Conservation (phyloP, 2,329 filamentous ascomycete genomes). For the Claviceps pazoutovae region DNA sequence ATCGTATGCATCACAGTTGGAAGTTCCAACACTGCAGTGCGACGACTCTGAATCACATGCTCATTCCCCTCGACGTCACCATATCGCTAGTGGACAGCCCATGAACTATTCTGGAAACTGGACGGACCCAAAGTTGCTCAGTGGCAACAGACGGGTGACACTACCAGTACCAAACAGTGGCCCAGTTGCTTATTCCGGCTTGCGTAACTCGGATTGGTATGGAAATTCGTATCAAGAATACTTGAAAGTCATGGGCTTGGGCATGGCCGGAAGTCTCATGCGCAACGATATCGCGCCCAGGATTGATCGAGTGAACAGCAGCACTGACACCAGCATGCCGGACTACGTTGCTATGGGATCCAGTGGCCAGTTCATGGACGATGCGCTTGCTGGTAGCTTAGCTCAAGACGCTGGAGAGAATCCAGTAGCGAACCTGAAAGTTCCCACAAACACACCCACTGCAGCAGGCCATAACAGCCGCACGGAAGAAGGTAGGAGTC, state of each 20-base stretch:
- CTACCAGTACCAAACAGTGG: slow-evolving; percentile 7
- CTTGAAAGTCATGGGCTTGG: slow-evolving; percentile 11
- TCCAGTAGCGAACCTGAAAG: slow-evolving; percentile 16
- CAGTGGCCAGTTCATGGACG: slow-evolving; percentile 6
- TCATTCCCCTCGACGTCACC: slow-evolving; percentile 42
- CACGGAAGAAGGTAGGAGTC: slow-evolving; percentile 10
- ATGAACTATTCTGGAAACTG: neutral
- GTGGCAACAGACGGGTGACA: slow-evolving; percentile 5
- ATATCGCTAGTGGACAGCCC: neutral
- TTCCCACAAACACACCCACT: slow-evolving; percentile 30
- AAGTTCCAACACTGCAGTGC: slow-evolving; percentile 24
- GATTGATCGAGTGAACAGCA: slow-evolving; percentile 14
- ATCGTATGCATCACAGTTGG: slow-evolving; percentile 26
- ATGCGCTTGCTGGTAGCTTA: slow-evolving; percentile 10
- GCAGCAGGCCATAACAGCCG: slow-evolving; percentile 7
- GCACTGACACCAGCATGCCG: slow-evolving; percentile 28
- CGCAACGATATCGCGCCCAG: slow-evolving; percentile 8
- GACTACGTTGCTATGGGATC: slow-evolving; percentile 20
- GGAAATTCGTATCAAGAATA: slow-evolving; percentile 16
- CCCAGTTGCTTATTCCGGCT: neutral
- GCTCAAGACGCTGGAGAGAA: slow-evolving; percentile 19
- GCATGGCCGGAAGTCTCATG: slow-evolving; percentile 5
- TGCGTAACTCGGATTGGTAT: slow-evolving; percentile 10
- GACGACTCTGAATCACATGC: slow-evolving; percentile 43
- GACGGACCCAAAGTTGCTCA: neutral